Evolutionary conservation across 768 basidiomycete species (phyloP), one percentile per base, ranked within the genome.

Genomic region (Lepiota venenata): DNA sequence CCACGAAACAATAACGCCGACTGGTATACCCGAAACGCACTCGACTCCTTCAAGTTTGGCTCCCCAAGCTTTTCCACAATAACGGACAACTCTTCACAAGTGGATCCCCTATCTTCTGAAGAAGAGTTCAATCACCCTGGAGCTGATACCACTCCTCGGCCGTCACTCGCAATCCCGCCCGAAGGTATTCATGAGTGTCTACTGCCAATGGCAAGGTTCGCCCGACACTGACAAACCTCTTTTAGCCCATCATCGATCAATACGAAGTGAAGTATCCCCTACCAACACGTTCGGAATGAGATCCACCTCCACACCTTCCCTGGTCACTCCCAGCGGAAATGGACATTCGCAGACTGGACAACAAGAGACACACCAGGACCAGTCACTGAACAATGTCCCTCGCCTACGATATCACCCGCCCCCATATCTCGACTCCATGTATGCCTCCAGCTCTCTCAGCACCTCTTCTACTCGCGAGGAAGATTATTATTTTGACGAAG

Each of bases 121-220:
- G 53, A 79, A 53, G 75, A 76, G 25, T 56, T 63, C 39, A 61
- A 60, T 20, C 58, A 58, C 42, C 53, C 38, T 27, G 63, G 61
- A 18, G 66, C 71, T 35, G 79, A 81, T 63, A 74, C 75, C 32
- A 81, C 80, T 4, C 80, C 80, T 44, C 72, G 80, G 20, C 79
- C 77, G 2, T 80, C 79, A 35, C 71, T 81, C 35, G 71, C 73
- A 39, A 64, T 65, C 50, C 61, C 60, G 47, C 60, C 61, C 29
- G 46, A 37, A 48, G 53, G 46, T 42, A 57, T 62, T 50, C 66
- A 64, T 59, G 66, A 62, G 66, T 66, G 68, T 69, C 61, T 69
- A 61, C 62, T 68, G 63, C 71, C 69, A 56, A 58, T 42, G 9
- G 22, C 39, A 21, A 42, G 32, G 29, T 29, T 40, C 14, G 41